Evolutionary conservation across 345 rosid species (phyloP), one percentile per base, ranked within the genome.

Genomic region (Adansonia digitata): DNA sequence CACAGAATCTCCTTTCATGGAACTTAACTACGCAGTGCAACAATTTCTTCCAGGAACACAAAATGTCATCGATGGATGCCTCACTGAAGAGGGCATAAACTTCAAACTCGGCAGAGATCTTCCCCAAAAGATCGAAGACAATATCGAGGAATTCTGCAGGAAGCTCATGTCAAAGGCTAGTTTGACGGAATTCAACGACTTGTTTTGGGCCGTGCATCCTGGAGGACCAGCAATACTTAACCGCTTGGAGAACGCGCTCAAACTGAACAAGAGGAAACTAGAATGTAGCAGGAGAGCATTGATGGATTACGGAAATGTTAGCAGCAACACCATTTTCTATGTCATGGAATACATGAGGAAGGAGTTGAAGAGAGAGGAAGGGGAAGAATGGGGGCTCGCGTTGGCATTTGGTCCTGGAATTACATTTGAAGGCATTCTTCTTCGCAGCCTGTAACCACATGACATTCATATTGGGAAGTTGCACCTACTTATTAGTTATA

Each of bases 191-290:
- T 90, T 84, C 84, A 92, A 94, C 18, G 89, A 92, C 29, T 55
- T 94, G 83, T 94, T 94, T 81, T 94, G 97, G 98, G 93, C 96
- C 1, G 98, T 94, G 40, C 98, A 92, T 82, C 98, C 98, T 0
- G 97, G 97, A 7, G 98, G 97, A 43, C 98, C 97, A 0, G 98
- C 98, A 2, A 94, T 94, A 62, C 90, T 94, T 35, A 92, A 94
- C 86, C 82, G 96, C 24, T 72, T 92, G 68, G 93, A 92, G 86
- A 83, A 70, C 70, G 83, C 63, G 2, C 86, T 94, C 31, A 85
- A 84, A 51, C 79, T 90, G 76, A 78, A 60, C 27, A n/a, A 26
- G 0, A 81, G 83, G 70, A 92, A 92, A 82, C 84, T 94, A 17
- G 91, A 83, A 39, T 84, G 97, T 75, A 95, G 98, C 78, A 81